phyloP scores from a whole-genome alignment of 192 early-diverging fungal species.

The Mortierella claussenii region DNA sequence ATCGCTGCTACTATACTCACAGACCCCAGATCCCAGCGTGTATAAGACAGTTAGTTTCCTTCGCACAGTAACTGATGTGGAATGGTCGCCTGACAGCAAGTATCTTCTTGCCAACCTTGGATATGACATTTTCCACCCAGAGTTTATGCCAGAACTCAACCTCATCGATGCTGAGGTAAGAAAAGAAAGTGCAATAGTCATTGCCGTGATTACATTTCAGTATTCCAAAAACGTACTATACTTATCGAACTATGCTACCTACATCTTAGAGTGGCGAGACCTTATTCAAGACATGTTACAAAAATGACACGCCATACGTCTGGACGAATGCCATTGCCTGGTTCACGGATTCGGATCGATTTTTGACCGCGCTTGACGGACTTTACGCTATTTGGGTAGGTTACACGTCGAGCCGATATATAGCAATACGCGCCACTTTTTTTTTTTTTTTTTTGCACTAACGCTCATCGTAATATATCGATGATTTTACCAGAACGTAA shows the following conservation, averaged over 20 bases:
- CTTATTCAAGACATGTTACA: not conserved
- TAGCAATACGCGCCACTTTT: too few relatives aligned
- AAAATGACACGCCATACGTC: not conserved
- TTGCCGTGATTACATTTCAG: too few relatives aligned
- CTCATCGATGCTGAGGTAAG: conserved; percentile 17
- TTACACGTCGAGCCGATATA: too few relatives aligned
- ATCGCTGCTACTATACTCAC: not conserved
- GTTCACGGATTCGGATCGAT: conserved; percentile 22
- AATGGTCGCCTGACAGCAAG: conserved; percentile 42
- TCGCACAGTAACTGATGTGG: conserved; percentile 2
- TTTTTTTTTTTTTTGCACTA: not conserved
- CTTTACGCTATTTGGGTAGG: conserved; percentile 16
- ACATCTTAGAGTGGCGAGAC: conserved; percentile 19
- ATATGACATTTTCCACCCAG: not conserved
- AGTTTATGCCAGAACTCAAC: not conserved
- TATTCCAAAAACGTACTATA: too few relatives aligned
- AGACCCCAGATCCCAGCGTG: conserved; percentile 32
- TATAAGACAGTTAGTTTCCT: conserved; percentile 13
- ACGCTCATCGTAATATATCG: too few relatives aligned
- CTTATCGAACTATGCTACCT: too few relatives aligned
- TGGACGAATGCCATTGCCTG: conserved; percentile 5
- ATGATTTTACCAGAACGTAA: conserved; percentile 3
- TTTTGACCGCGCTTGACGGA: conserved; percentile 16
- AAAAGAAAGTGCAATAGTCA: too few relatives aligned
- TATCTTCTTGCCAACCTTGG: conserved; percentile 17